Conservation (phyloP, 2,329 filamentous ascomycete genomes). For the Gaeumannomyces sp. region DNA sequence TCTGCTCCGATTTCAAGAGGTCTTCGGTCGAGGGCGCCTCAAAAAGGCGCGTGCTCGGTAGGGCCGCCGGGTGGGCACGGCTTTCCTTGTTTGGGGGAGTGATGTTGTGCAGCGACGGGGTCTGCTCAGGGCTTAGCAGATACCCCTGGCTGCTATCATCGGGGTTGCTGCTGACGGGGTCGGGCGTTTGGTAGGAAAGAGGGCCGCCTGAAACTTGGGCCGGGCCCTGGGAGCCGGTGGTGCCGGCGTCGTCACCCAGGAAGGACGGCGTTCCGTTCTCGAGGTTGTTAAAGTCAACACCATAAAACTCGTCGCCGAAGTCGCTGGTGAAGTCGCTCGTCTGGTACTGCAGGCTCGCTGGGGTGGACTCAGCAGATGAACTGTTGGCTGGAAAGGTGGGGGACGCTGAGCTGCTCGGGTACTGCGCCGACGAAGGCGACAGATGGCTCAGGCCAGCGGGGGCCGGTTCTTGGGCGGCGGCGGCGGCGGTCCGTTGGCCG, state of each 20-base stretch:
- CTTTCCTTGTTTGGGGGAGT: conserved; percentile 26
- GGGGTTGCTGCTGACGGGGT: conserved; percentile 8
- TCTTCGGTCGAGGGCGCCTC: conserved; percentile 1
- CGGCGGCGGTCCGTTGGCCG: conserved; percentile 17
- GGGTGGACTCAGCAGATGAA: conserved; percentile 45
- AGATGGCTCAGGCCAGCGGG: conserved; percentile 29
- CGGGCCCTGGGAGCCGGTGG: too few relatives aligned
- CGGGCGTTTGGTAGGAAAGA: not conserved
- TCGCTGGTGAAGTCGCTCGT: conserved; percentile 43
- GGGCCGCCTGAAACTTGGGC: not conserved
- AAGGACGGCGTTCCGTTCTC: conserved; percentile 39
- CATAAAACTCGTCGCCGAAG: conserved; percentile 42
- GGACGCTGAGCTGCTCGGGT: conserved; percentile 32
- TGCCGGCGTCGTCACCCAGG: conserved; percentile 27
- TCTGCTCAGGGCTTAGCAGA: conserved; percentile 47
- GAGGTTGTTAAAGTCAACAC: conserved; percentile 35
- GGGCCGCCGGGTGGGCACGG: conserved; percentile 13
- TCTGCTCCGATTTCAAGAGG: not conserved
- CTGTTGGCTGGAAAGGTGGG: conserved; percentile 31
- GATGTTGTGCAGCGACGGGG: conserved; percentile 39
- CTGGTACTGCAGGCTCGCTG: conserved; percentile 40
- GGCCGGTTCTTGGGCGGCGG: conserved; percentile 9
- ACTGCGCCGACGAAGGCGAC: conserved; percentile 36
- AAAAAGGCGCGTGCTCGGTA: not conserved
- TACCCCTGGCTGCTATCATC: conserved; percentile 24